A percentile compares a stretch with the other conserved stretches of the same genome.
These are phyloP conservation scores for Scenedesmus sp. DNA, from an alignment of 163 green algal species.

Conservation along the genomic window DNA sequence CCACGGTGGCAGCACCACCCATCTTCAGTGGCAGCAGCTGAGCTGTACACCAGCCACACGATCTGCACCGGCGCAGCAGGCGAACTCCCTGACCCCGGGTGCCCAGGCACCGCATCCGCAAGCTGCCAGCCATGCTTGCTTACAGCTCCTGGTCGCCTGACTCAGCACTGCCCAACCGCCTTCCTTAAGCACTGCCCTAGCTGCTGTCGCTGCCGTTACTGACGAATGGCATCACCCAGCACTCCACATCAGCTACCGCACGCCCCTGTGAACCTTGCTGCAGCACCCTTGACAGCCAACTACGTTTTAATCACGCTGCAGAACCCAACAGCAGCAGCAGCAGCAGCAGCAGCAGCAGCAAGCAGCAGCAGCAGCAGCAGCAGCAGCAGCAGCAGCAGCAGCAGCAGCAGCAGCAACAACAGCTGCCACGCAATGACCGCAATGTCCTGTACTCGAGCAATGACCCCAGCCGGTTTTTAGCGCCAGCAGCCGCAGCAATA, in stretches of 20 bases:
- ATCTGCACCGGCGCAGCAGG: neutral
- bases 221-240: neutral
- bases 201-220: neutral
- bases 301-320: slow-evolving; percentile 54
- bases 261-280: neutral
- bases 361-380: too few species aligned
- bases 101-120: neutral
- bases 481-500: too few species aligned
- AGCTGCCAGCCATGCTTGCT: neutral
- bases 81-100: neutral
- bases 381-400: too few species aligned
- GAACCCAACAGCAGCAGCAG: neutral
- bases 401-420: too few species aligned
- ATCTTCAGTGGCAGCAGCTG: neutral
- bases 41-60: neutral
- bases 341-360: neutral
- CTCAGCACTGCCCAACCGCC: slow-evolving; percentile 2
- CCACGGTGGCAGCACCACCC: neutral
- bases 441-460: too few species aligned
- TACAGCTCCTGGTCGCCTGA: neutral
- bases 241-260: neutral
- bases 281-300: slow-evolving; percentile 48
- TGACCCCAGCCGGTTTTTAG: too few species aligned
- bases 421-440: too few species aligned
- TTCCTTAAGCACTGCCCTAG: slow-evolving; percentile 18